Evolutionary conservation across 306 rosid species (phyloP), one percentile per base, ranked within the genome.

Genomic region (Hippophae gyantsensis): DNA sequence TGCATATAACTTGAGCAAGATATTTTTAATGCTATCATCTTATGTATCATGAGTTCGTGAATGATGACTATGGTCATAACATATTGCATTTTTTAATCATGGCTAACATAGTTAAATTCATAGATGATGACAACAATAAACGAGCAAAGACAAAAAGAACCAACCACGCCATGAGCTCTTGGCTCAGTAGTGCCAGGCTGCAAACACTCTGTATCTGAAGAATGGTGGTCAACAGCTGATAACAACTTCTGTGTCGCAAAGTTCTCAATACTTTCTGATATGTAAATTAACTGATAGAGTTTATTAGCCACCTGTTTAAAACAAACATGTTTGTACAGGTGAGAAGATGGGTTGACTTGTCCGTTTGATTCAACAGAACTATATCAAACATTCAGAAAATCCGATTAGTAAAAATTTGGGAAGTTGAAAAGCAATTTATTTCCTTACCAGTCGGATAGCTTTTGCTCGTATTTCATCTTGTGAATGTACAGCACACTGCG

Each of bases 401-500:
- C 42, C 52, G 18, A 38, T 25, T 56, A 13, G 41, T 42, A 60
- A 48, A 56, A 46, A 50, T 10, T 13, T 1, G 60, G 41, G 27
- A 27, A 6, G 43, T 43, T n/a, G 26, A 27, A 9, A 41, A 38
- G 18, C 27, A 13, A 56, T 52, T 56, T 64, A 54, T 50, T 76
- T 61, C 7, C 61, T n/a, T 88, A 92, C 99, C 96, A 92, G 86
- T 60, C 99, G 87, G 54, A 88, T 88, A 79, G 96, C 95, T 82
- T 84, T 92, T 59, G 99, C 85, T 66, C 99, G 88, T 63, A 88
- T 86, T 72, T 92, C 96, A 67, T 88, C 95, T 74, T 92, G 95
- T n/a, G 84, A 42, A 74, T 92, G 99, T 41, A 84, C 75, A 58
- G 96, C 88, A 80, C 99, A 92, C 99, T 92, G 89, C 81, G 72